phyloP scores from a whole-genome alignment of 2,329 filamentous ascomycete species.

The Pseudogymnoascus sp. region DNA sequence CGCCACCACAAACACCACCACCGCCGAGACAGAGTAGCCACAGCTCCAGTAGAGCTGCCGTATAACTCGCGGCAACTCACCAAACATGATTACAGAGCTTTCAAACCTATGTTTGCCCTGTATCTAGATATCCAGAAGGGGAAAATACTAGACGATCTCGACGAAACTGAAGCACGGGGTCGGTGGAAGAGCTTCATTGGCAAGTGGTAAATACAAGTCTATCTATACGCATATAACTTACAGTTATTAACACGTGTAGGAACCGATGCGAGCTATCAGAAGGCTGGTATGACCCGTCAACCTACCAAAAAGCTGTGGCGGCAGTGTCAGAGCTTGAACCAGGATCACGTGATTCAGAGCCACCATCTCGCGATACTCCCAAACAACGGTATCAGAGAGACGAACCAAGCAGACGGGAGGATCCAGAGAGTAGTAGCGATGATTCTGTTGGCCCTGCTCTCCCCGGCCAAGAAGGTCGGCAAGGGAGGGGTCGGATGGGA shows the following conservation, averaged over 20 bases:
- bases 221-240: neutral
- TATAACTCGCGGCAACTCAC: conserved; percentile 58
- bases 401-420: neutral
- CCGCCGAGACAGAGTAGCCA: conserved; percentile 20
- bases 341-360: conserved; percentile 11
- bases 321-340: conserved; percentile 13
- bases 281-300: conserved; percentile 86
- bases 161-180: conserved; percentile 69
- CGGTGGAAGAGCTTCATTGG: conserved; percentile 89
- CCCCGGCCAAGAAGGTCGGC: conserved; percentile 29
- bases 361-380: conserved; percentile 5
- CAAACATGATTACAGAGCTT: conserved; percentile 60
- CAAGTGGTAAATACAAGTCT: conserved; percentile 62
- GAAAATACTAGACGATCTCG: conserved; percentile 59
- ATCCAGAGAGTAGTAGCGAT: conserved; percentile 21
- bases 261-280: conserved; percentile 81
- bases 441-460: conserved; percentile 43
- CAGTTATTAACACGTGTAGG: conserved; percentile 47
- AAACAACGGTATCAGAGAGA: conserved; percentile 12
- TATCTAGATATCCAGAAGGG: conserved; percentile 88
- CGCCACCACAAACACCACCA: conserved; percentile 33
- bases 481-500: conserved; percentile 33
- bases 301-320: conserved; percentile 29
- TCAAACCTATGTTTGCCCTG: conserved; percentile 68
- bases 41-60: conserved; percentile 43